A percentile compares a stretch with the other conserved stretches of the same genome.
phyloP scores from a whole-genome alignment of 345 rosid species.

The Eutrema japonicum region DNA sequence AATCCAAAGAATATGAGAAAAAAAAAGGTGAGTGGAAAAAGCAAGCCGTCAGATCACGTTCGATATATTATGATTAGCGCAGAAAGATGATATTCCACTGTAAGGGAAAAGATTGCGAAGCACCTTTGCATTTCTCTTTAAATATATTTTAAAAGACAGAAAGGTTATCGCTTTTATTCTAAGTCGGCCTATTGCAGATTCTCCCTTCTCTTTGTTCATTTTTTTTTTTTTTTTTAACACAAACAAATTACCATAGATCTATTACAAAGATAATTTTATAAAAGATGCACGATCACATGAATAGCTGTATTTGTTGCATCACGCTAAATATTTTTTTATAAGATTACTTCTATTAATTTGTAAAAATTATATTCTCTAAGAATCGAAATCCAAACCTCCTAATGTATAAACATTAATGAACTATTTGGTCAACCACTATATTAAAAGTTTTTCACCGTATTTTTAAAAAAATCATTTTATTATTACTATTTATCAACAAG shows the following conservation, averaged over 20 bases:
- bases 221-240: conserved; percentile 10
- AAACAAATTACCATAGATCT: background rate
- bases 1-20: conserved; percentile 38
- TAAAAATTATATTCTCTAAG: too few relatives aligned
- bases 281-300: too few relatives aligned
- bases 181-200: conserved; percentile 34
- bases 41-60: conserved; percentile 45
- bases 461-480: too few relatives aligned
- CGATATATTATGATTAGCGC: conserved; percentile 47
- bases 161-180: conserved; percentile 31
- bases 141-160: conserved; percentile 2
- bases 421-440: too few relatives aligned
- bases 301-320: too few relatives aligned
- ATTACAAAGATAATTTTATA: background rate
- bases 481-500: too few relatives aligned
- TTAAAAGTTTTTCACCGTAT: too few relatives aligned
- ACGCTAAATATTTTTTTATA: too few relatives aligned
- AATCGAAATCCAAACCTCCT: too few relatives aligned
- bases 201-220: conserved; percentile 20
- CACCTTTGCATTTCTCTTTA: conserved; percentile 29
- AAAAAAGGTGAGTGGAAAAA: conserved; percentile 30
- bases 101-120: conserved; percentile 35
- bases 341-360: too few relatives aligned
- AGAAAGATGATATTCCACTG: conserved; percentile 46
- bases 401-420: too few relatives aligned